Evolutionary conservation across 2,329 filamentous ascomycete species (phyloP), one percentile per base, ranked within the genome.

Genomic region (Talaromyces sp.): DNA sequence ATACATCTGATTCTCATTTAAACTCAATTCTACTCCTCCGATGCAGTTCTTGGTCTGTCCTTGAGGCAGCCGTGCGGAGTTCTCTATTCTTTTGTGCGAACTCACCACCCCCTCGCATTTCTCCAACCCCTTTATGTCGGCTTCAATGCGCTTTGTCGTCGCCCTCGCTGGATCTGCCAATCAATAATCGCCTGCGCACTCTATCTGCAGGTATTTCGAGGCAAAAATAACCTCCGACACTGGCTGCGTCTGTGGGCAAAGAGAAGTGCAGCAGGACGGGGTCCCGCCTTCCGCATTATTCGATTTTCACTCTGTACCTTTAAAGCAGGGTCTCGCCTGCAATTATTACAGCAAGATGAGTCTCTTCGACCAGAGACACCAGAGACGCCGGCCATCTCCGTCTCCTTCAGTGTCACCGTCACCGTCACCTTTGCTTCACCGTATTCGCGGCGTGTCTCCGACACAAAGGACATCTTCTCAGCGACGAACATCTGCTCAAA

Each of bases 51-150:
- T 25, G 8, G 29, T 15, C n/a, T 10, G 19, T 56, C 19, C 49
- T 19, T 47, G 58, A 45, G 25, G 58, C 17, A 29, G 7, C 36
- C 8, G 31, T 40, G 36, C 47, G n/a, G 31, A 36, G 51, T n/a
- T 3, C 11, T 13, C 22, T 8, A 10, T 36, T 19, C 31, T 56
- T 56, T n/a, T 22, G 53, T 56, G 51, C 29, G n/a, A 29, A 27
- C 29, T 40, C 47, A 65, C 40, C 51, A 27, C 58, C 65, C 65
- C 65, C 65, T 67, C 61, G 65, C 65, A 67, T 63, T 58, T 53
- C 11, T 47, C 27, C 38, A 29, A 54, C 34, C 47, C 45, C 47
- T 45, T 60, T 53, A 53, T 51, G 31, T 59, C 63, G 45, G 51
- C n/a, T 19, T 45, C 53, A 43, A 47, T 49, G 36, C 51, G 22